Percentiles rank a stretch among this genome's conserved stretches.
phyloP scores from a whole-genome alignment of 805 yeast species.

The Grigorovia humatica region DNA sequence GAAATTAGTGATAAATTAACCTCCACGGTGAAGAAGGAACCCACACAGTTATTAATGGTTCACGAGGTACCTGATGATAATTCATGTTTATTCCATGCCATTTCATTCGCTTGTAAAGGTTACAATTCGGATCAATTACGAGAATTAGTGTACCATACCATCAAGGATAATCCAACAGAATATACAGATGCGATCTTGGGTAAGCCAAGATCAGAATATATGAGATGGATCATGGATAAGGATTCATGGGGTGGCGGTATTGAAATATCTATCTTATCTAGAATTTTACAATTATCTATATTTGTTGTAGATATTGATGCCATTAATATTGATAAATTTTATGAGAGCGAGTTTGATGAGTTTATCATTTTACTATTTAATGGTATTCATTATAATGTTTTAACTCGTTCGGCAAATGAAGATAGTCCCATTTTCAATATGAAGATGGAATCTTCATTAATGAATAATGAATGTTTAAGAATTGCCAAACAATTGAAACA shows the following conservation, averaged over 20 bases:
- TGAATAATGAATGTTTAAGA: slow-evolving; percentile 7
- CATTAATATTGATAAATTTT: slow-evolving; percentile 45
- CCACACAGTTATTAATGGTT: slow-evolving; percentile 29
- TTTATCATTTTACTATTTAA: slow-evolving; percentile 51
- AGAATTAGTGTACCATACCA: slow-evolving; percentile 38
- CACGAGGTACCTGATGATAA: slow-evolving; percentile 65
- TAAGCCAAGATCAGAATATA: slow-evolving; percentile 37
- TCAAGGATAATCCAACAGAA: slow-evolving; percentile 33
- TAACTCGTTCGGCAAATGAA: background rate
- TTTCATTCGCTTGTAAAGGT: slow-evolving; percentile 41
- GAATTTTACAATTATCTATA: slow-evolving; percentile 38
- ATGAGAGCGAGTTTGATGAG: slow-evolving; percentile 30
- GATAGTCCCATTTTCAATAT: slow-evolving; percentile 7
- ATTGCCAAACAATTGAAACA: slow-evolving; percentile 38
- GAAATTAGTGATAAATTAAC: slow-evolving; percentile 27
- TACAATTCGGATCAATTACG: slow-evolving; percentile 42
- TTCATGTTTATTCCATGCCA: slow-evolving; percentile 63
- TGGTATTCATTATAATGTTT: slow-evolving; percentile 61
- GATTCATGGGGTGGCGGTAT: slow-evolving; percentile 81
- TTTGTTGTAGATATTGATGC: slow-evolving; percentile 58
- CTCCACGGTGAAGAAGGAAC: background rate
- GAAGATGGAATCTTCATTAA: slow-evolving; percentile 6
- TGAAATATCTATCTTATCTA: slow-evolving; percentile 54
- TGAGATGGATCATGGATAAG: slow-evolving; percentile 48
- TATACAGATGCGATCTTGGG: slow-evolving; percentile 46